Evolutionary conservation across 768 basidiomycete species (phyloP).

Genomic region (Candolleomyces efflorescens): DNA sequence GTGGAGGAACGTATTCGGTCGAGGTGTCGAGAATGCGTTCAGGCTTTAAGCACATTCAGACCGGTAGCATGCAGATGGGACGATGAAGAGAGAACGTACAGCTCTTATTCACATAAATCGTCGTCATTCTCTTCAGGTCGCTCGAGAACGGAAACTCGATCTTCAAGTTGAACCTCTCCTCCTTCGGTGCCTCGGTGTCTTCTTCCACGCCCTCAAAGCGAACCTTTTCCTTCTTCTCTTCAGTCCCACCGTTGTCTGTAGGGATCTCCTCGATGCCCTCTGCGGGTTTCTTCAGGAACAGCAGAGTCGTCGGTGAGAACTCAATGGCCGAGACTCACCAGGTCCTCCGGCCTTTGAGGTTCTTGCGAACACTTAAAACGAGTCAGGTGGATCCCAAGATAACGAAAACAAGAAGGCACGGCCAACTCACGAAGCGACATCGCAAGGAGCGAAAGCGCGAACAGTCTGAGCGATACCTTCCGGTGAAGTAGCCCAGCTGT

Average conservation of each 20-base stretch:
- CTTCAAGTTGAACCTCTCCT: conserved; percentile 28
- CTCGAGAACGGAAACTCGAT: conserved; percentile 46
- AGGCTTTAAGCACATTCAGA: conserved; percentile 22
- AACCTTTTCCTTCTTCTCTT: conserved; percentile 14
- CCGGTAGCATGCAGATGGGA: neutral
- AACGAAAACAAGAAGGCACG: neutral
- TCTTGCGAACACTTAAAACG: conserved; percentile 28
- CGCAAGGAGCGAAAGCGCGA: conserved; percentile 36
- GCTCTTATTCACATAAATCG: conserved; percentile 31
- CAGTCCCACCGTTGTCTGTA: conserved; percentile 8
- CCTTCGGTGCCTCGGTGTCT: conserved; percentile 7
- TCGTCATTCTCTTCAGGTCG: conserved; percentile 48
- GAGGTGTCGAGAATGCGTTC: conserved; percentile 51
- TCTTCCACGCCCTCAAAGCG: conserved; percentile 15
- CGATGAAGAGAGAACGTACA: conserved; percentile 16
- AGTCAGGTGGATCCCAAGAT: neutral
- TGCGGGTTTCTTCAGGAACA: conserved; percentile 19
- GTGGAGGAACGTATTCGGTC: conserved; percentile 24
- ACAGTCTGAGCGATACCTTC: no score
- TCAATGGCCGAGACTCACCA: conserved; percentile 36
- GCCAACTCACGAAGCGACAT: conserved; percentile 31
- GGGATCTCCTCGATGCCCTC: conserved; percentile 17
- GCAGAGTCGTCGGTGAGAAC: conserved; percentile 21
- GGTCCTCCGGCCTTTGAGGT: conserved; percentile 39
- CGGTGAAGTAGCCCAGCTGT: no score